Base-by-base conservation (phyloP, 352 stramenopile species). In the Phytophthora pinifolia region DNA sequence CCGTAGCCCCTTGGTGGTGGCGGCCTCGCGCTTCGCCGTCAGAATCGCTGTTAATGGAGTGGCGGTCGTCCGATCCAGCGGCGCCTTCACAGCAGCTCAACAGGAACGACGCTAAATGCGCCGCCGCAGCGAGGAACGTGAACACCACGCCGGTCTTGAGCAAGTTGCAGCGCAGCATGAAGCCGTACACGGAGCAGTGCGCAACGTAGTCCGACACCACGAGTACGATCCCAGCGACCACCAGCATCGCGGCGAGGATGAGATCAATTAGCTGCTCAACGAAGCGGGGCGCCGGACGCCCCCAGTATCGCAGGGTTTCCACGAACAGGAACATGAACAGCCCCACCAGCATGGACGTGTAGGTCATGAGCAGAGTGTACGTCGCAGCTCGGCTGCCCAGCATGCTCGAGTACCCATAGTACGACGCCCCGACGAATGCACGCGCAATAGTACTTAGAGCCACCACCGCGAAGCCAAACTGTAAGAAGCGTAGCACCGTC, bases 381-480 rank as follows among this genome's bases (percentile, higher is more conserved):
- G 70, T 85, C 27, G 74, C 70, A 5, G 74, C 59, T 57, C 72
- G 69, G 49, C 76, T 89, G 29, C 76, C 74, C 39, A 89, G 51
- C 77, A 90, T 90, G 46, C 68, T 87, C 31, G 73, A 76, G 64
- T 85, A 88, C 9, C 77, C 75, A 62, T 86, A 86, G 62, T 83
- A 88, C 30, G 75, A 79, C 6, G 73, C 62, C 20, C 67, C 63
- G 18, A 87, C 77, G 54, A 91, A 91, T 25, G 64, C 67, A 9
- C 70, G 55, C 22, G 79, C 82, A 14, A 91, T n/a, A 14, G 75
- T 83, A 30, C 74, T 72, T 15, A 91, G 54, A 18, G 81, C 79
- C 29, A 91, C 46, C 8, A 89, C 29, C 36, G 62, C 72, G 34
- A 83, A 74, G 2, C 57, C 64, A 37, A 88, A 87, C 37, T 91